These are phyloP conservation scores for Trapa incisa DNA, from an alignment of 345 rosid species.

Conservation along the genomic window DNA sequence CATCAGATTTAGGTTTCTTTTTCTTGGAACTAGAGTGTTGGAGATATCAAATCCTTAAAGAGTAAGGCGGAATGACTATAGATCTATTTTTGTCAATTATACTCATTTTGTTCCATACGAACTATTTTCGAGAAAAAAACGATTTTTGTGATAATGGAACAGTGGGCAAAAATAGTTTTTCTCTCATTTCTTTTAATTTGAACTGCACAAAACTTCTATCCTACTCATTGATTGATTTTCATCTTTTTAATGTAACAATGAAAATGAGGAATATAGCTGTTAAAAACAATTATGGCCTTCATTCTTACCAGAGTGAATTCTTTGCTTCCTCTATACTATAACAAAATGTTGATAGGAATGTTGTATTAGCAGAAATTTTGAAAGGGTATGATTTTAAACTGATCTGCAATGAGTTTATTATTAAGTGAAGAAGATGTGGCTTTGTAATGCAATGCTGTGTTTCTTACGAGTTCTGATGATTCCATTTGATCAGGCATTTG, in stretches of 20 bases:
- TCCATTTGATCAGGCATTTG: constrained; percentile 45
- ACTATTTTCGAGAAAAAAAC: background rate
- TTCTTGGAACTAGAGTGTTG: background rate
- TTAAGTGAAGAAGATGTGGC: background rate
- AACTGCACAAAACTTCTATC: background rate
- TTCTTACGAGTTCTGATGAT: background rate
- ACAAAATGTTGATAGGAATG: background rate
- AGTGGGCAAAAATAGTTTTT: background rate
- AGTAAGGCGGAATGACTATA: background rate
- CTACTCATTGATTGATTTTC: background rate
- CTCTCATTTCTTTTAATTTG: background rate
- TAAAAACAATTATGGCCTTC: background rate
- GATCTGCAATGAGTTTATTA: background rate
- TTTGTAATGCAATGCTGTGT: too few species aligned
- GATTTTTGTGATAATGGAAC: background rate
- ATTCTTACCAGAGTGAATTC: background rate
- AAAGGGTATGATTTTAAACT: background rate
- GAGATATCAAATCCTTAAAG: background rate
- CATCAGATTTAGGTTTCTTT: background rate
- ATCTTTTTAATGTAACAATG: background rate
- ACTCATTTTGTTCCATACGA: background rate
- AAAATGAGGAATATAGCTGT: background rate
- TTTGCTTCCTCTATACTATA: background rate
- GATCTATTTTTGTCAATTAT: background rate
- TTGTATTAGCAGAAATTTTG: background rate